Evolutionary conservation across 2,329 filamentous ascomycete species (phyloP).

Genomic region (Xylariomycetidae sp.): DNA sequence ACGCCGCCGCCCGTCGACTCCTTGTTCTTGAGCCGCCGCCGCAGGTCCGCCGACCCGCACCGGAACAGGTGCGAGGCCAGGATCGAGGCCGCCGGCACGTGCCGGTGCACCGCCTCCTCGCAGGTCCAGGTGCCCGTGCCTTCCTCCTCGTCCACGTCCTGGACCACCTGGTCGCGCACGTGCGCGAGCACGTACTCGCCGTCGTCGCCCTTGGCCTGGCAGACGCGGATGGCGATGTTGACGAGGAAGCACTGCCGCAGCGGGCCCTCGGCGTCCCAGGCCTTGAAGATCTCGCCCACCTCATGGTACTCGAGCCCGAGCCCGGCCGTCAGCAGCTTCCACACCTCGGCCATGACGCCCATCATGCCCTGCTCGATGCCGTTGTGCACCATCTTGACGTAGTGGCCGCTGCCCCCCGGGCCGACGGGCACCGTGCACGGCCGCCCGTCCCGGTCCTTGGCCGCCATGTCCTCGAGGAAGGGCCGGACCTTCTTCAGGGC

Average conservation of each 20-base stretch:
- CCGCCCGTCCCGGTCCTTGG: slow-evolving; percentile 54
- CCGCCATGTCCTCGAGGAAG: slow-evolving; percentile 55
- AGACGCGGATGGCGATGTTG: slow-evolving; percentile 58
- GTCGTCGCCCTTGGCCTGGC: slow-evolving; percentile 40
- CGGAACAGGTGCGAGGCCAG: slow-evolving; percentile 58
- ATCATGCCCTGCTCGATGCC: slow-evolving; percentile 72
- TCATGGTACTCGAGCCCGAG: slow-evolving; percentile 56
- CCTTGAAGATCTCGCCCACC: slow-evolving; percentile 53
- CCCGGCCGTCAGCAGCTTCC: slow-evolving; percentile 56
- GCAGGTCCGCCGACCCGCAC: slow-evolving; percentile 57
- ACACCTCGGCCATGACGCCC: slow-evolving; percentile 58
- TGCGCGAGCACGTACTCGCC: slow-evolving; percentile 51
- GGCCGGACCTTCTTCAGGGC: slow-evolving; percentile 57
- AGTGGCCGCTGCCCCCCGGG: slow-evolving; percentile 61
- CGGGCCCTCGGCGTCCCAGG: slow-evolving; percentile 57
- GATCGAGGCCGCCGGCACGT: slow-evolving; percentile 62
- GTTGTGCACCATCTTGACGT: slow-evolving; percentile 74
- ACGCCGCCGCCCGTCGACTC: slow-evolving; percentile 36
- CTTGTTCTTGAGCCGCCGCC: slow-evolving; percentile 47
- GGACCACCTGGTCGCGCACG: slow-evolving; percentile 66
- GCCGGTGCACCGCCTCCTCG: slow-evolving; percentile 55
- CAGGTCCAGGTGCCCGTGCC: slow-evolving; percentile 65
- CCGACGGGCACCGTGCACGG: slow-evolving; percentile 59
- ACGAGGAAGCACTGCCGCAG: slow-evolving; percentile 57
- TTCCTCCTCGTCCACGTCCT: slow-evolving; percentile 62